Base-by-base conservation (phyloP, 176 grass and related monocot species). In the Bromus sterilis region DNA sequence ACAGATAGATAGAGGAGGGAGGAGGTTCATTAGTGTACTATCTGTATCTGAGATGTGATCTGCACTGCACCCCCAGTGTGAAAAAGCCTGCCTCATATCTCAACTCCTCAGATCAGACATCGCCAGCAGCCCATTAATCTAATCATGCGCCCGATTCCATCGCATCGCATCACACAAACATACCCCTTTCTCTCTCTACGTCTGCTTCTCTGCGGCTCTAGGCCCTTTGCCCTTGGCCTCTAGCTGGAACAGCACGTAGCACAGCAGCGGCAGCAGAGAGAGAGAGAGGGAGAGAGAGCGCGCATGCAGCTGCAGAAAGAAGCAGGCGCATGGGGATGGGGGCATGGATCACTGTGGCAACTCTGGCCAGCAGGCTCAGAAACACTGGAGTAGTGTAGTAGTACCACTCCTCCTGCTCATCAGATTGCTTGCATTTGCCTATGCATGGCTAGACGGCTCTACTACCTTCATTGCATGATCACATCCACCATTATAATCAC, bases 111-210 rank as follows among this genome's bases (percentile, higher is more conserved):
- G 65, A 21, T 68, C 66, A 78, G 65, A 21, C 29, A 55, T 8
- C 24, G 18, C 18, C 49, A 25, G 37, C 78, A 37, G 9, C 23
- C 77, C 28, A 80, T 77, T 89, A 86, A 83, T 71, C 68, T 83
- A 86, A 92, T 89, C 76, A 83, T 83, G 41, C 40, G 28, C 71
- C 79, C 60, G 44, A 86, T 92, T 89, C 79, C 75, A 89, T 86
- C 75, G 70, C 90, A 88, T 88, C 85, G 59, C 31, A n/a, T 23
- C 43, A 9, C 73, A 43, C 33, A n/a, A 10, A 14, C 25, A n/a
- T 20, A 3, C 46, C 6, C 36, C 18, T 15, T 43, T 56, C 31
- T 25, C 75, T 63, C 35, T 44, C 67, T 56, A 74, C 56, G 39
- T 73, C 80, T 18, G 4, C 20, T 60, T 88, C 36, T 80, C 69